phyloP scores from a whole-genome alignment of 2,329 filamentous ascomycete genomes.

The Coniochaeta ligniaria region DNA sequence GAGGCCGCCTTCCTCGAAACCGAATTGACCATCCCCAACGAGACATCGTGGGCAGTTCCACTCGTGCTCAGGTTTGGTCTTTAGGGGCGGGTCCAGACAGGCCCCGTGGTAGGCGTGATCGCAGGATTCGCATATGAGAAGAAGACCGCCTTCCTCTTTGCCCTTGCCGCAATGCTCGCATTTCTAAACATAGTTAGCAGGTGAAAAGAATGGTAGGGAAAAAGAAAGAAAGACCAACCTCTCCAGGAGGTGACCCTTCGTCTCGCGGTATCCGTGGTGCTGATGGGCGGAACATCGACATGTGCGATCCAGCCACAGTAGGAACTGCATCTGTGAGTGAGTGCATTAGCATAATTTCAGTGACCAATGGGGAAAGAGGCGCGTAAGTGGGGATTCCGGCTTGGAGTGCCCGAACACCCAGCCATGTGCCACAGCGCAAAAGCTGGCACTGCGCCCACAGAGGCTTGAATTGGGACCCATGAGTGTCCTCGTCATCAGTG shows the following conservation, averaged over 20 bases:
- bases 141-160: slow-evolving; percentile 56
- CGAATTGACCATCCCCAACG: slow-evolving; percentile 93
- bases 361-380: slow-evolving; percentile 15
- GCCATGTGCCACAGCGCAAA: not conserved
- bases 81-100: slow-evolving; percentile 82
- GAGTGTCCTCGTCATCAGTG: not conserved
- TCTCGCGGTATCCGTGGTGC: slow-evolving; percentile 59
- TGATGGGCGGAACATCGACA: slow-evolving; percentile 85
- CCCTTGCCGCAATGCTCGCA: slow-evolving; percentile 83
- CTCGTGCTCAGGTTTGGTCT: slow-evolving; percentile 70
- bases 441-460: not conserved
- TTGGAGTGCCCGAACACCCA: not conserved
- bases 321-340: slow-evolving; percentile 53
- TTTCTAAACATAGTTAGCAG: slow-evolving; percentile 39
- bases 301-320: slow-evolving; percentile 91
- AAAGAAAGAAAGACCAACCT: slow-evolving; percentile 21
- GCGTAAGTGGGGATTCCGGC: slow-evolving; percentile 7
- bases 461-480: not conserved
- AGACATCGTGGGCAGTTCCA: slow-evolving; percentile 96
- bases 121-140: slow-evolving; percentile 85
- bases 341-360: slow-evolving; percentile 24
- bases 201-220: not conserved
- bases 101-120: slow-evolving; percentile 80
- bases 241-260: slow-evolving; percentile 35
- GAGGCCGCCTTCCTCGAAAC: slow-evolving; percentile 91